phyloP scores from a whole-genome alignment of 768 basidiomycete species.

The Tulasnella sp. region DNA sequence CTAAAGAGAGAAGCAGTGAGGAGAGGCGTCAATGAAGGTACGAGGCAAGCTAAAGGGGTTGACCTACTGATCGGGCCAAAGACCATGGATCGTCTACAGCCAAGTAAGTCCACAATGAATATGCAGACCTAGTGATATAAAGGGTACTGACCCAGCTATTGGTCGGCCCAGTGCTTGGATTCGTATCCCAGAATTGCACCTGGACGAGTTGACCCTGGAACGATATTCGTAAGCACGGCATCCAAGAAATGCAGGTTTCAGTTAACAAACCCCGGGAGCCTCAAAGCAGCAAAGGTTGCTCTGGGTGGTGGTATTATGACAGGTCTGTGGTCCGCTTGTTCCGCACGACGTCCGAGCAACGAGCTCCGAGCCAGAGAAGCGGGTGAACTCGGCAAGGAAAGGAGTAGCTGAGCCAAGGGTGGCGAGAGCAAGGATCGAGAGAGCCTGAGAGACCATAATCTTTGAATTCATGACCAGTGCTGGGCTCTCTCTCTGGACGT shows the following conservation, averaged over 20 bases:
- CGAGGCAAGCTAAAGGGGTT: background rate
- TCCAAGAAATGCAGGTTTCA: background rate
- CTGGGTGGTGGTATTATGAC: conserved; percentile 43
- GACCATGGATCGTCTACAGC: conserved; percentile 35
- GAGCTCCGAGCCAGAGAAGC: background rate
- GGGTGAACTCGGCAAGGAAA: background rate
- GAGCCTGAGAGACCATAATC: background rate
- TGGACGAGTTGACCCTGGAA: conserved; percentile 53
- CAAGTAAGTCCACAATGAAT: background rate
- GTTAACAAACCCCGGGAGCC: conserved; percentile 47
- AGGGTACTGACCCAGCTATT: conserved; percentile 54
- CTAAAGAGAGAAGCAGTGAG: background rate
- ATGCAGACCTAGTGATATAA: background rate
- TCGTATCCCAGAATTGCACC: conserved; percentile 67
- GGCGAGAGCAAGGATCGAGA: background rate
- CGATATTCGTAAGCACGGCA: background rate
- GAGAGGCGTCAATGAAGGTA: background rate
- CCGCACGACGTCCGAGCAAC: conserved; percentile 3
- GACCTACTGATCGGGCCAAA: conserved; percentile 59
- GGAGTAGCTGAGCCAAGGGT: background rate
- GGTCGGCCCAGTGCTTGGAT: conserved; percentile 52
- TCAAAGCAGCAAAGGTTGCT: conserved; percentile 55
- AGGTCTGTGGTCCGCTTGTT: conserved; percentile 25
- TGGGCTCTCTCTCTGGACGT: no score
- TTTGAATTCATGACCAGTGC: no score